Evolutionary conservation across 179 eudicot species (phyloP).

Genomic region (Spinacia oleracea): DNA sequence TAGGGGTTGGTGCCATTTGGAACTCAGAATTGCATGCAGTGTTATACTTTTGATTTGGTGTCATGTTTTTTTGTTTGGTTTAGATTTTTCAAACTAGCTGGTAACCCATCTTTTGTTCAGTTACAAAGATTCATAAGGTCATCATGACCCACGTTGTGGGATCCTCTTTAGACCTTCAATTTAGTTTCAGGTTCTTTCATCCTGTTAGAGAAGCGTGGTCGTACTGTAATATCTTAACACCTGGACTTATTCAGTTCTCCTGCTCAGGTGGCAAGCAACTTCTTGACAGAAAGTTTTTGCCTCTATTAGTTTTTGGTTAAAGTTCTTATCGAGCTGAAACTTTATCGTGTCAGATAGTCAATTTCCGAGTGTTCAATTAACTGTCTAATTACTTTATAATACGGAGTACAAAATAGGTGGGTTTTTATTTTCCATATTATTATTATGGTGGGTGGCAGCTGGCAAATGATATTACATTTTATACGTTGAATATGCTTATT

Average conservation of each 20-base stretch:
- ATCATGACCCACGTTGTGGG: background rate
- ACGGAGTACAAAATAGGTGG: background rate
- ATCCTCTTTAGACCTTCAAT: background rate
- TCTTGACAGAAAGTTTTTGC: background rate
- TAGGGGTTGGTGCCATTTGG: background rate
- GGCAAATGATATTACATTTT: background rate
- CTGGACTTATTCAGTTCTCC: background rate
- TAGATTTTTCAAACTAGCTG: background rate
- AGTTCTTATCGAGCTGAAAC: background rate
- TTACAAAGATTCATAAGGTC: background rate
- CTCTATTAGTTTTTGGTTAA: background rate
- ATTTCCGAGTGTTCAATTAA: background rate
- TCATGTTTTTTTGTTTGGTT: background rate
- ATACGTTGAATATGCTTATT: background rate
- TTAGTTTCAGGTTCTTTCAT: background rate
- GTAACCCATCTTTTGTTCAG: background rate
- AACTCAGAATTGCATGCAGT: background rate
- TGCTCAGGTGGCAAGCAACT: background rate
- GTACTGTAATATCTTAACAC: background rate
- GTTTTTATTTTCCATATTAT: background rate
- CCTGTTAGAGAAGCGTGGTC: background rate
- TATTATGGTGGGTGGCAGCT: background rate
- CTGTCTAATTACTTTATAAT: background rate
- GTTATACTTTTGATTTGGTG: background rate
- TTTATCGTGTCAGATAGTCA: background rate